Conservation (phyloP, 495 filamentous ascomycete species). For the Acidiella bohemica region DNA sequence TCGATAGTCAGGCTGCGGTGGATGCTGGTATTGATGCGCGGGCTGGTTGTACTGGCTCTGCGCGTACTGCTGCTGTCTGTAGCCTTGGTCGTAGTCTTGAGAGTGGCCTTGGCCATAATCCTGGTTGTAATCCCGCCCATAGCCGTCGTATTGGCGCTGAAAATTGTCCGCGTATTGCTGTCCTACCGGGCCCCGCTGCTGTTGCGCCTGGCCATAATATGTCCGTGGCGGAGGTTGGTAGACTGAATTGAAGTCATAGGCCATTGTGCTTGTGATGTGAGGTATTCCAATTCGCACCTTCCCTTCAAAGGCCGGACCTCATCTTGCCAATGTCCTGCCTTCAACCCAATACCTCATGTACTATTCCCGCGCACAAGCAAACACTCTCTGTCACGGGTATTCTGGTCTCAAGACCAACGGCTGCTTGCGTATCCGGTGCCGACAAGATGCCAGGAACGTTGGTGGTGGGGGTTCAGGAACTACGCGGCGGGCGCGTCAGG, state of each 20-base stretch:
- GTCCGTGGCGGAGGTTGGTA: constrained; percentile 12
- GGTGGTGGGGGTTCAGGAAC: too few relatives aligned
- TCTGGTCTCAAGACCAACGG: too few relatives aligned
- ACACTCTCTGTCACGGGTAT: too few relatives aligned
- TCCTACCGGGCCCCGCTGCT: constrained; percentile 7
- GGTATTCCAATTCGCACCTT: neutral
- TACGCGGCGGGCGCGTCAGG: too few relatives aligned
- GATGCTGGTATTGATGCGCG: too few relatives aligned
- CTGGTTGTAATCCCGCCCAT: neutral
- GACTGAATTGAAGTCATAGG: constrained; percentile 8
- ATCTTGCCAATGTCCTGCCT: too few relatives aligned
- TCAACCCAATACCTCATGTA: too few relatives aligned
- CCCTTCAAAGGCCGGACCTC: too few relatives aligned
- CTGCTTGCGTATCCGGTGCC: too few relatives aligned
- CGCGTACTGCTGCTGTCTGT: neutral
- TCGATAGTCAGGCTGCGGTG: constrained; percentile 7
- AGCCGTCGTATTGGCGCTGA: neutral
- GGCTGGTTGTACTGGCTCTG: too few relatives aligned
- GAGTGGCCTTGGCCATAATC: constrained; percentile 6
- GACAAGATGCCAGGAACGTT: too few relatives aligned
- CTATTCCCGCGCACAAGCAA: too few relatives aligned
- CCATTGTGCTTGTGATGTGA: constrained; percentile 6
- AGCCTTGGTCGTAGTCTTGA: constrained; percentile 1
- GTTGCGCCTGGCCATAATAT: constrained; percentile 14
- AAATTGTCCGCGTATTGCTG: neutral